Base-by-base conservation (phyloP, 371 early-diverging fungal genomes). In the Quaeritorhiza haematococci region DNA sequence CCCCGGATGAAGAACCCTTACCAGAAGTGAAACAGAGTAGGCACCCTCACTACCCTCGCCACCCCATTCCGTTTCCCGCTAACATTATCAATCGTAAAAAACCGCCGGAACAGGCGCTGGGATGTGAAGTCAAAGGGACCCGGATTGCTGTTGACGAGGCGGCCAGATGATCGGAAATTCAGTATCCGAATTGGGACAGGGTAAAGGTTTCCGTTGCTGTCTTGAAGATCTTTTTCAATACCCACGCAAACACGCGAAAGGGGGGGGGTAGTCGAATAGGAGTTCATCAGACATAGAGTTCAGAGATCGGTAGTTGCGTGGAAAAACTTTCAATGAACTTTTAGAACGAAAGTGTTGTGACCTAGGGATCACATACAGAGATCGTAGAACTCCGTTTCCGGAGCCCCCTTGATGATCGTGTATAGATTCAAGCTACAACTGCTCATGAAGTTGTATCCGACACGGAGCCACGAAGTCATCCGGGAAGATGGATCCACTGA, bases 331-430 rank as follows among this genome's bases (percentile, higher is more conserved):
- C 7, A 3, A 58, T 19, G 19, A 50, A 3, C 26, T 5, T 2
- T n/a, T n/a, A 54, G 47, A 8, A 13, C n/a, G 23, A 48, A 8
- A 52, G 26, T 41, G 23, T 41, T 13, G 10, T 13, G 17, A 10
- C 27, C 27, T 27, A 47, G 15, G 13, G 15, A 24, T 34, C 43
- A 46, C 66, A 46, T 63, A 72, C 76, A 78, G 17, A 71, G 29
- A 27, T 78, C 75, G 46, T 72, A 75, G 55, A 78, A 74, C 10
- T 64, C 26, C 2, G 67, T 73, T 13, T 60, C 41, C 7, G 54
- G 13, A n/a, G 55, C 49, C 10, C 46, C 48, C 53, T 59, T 53
- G 5, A 62, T 43, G 1, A 66, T 34, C 15, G 51, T 54, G 1
- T 41, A 27, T 15, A 78, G 41, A 47, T 68, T 72, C 21, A 74